phyloP scores from a whole-genome alignment of 371 early-diverging fungal genomes.

The Lichtheimia ramosa region DNA sequence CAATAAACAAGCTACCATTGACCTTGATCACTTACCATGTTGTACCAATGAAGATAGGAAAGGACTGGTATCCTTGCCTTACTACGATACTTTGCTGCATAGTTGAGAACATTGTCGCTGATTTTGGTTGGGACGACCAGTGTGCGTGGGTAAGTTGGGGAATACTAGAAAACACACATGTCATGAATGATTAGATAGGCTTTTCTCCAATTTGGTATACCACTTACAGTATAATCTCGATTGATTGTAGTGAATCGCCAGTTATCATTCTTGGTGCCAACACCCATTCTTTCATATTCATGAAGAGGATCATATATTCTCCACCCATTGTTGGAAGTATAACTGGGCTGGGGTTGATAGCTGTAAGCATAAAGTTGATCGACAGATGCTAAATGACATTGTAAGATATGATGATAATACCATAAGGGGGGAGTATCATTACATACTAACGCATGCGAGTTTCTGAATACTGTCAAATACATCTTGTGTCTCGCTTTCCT shows the following conservation, averaged over 20 bases:
- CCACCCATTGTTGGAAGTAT: conserved; percentile 63
- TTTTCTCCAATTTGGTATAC: background rate
- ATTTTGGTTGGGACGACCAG: conserved; percentile 88
- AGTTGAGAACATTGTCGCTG: conserved; percentile 85
- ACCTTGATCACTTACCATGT: conserved; percentile 41
- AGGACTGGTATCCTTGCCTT: conserved; percentile 89
- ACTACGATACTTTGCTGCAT: conserved; percentile 91
- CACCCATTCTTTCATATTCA: conserved; percentile 89
- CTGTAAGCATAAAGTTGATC: conserved; percentile 83
- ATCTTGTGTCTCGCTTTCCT: conserved; percentile 75
- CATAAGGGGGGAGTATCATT: too few species aligned
- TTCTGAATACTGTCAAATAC: conserved; percentile 79
- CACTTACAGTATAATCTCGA: conserved; percentile 66
- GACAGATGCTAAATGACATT: conserved; percentile 48
- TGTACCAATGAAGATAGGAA: conserved; percentile 84
- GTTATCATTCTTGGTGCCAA: conserved; percentile 59
- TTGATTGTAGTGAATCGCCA: conserved; percentile 87
- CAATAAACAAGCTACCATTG: background rate
- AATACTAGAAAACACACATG: conserved; percentile 56
- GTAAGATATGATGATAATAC: background rate
- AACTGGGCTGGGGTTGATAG: conserved; percentile 61
- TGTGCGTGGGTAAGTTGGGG: conserved; percentile 85
- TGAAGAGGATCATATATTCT: conserved; percentile 70
- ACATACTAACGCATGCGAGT: conserved; percentile 63
- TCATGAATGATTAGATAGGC: background rate